A percentile compares a stretch with the other conserved stretches of the same genome.
These are phyloP conservation scores for Fusarium torreyae DNA, from an alignment of 2,329 filamentous ascomycete species.

Conservation along the genomic window DNA sequence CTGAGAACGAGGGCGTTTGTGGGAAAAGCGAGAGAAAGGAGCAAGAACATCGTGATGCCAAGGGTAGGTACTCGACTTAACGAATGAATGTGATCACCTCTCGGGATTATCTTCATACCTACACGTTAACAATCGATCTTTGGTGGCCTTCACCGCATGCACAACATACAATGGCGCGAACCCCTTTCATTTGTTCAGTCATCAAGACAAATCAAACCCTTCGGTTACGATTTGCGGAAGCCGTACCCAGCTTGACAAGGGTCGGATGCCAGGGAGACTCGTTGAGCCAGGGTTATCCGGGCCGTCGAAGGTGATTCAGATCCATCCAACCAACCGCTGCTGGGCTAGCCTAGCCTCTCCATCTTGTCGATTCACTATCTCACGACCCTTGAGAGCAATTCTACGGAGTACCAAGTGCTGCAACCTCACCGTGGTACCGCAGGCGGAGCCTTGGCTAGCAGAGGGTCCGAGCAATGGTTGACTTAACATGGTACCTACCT, in stretches of 20 bases:
- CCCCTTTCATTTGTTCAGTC: slow-evolving; percentile 41
- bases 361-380: slow-evolving; percentile 44
- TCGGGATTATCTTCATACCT: no score
- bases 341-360: slow-evolving; percentile 10
- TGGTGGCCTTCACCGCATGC: slow-evolving; percentile 17
- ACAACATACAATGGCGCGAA: slow-evolving; percentile 17
- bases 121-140: no score
- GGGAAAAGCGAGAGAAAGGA: slow-evolving; percentile 26
- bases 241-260: slow-evolving; percentile 36
- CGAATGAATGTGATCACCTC: no score
- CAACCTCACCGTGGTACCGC: slow-evolving; percentile 35
- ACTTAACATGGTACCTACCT: slow-evolving; percentile 10
- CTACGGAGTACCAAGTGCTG: slow-evolving; percentile 30
- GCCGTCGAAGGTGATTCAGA: slow-evolving; percentile 48
- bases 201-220: slow-evolving; percentile 33
- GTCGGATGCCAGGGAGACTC: slow-evolving; percentile 26
- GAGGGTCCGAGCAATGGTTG: slow-evolving; percentile 42
- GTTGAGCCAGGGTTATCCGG: slow-evolving; percentile 38
- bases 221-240: slow-evolving; percentile 41
- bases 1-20: not conserved
- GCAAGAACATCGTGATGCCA: not conserved
- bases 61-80: not conserved
- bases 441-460: slow-evolving; percentile 27
- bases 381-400: slow-evolving; percentile 35
- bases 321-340: slow-evolving; percentile 41